Evolutionary conservation across 345 rosid species (phyloP), one percentile per base, ranked within the genome.

Genomic region (Clausena lansium): DNA sequence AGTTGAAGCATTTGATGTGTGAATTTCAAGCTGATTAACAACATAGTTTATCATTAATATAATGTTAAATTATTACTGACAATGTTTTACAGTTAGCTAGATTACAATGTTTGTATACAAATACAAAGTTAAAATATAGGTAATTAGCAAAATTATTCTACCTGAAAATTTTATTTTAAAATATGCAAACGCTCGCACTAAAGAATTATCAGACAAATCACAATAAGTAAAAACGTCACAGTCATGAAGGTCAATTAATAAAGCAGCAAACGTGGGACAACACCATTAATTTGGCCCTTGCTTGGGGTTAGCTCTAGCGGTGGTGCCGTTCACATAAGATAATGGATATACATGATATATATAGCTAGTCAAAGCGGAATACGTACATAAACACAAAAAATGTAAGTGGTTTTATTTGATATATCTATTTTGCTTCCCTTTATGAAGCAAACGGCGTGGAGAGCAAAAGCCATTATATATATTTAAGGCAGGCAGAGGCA

Each of bases 381-480:
- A 33, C 36, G 9, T 35, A 24, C 14, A 54, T 38, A 52, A 15
- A 33, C 63, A 52, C 70, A 47, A 63, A 47, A 75, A 32, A 32
- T 33, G 7, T 28, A 47, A 30, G 32, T 74, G 30, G 30, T 62
- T 61, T 38, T 74, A 19, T 70, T 3, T 5, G 0, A 39, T 67
- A 47, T 11, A 63, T 32, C 39, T 27, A 32, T 15, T 58, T 74
- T 45, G 70, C 69, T 63, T 45, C 77, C 77, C 30, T 28, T 30
- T 6, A 7, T 50, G 71, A 61, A 52, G 62, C 78, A 75, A 75
- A n/a, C 33, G 78, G 15, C n/a, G 78, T 13, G 71, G 71, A 75
- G 52, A n/a, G 33, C 62, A 64, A 39, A 63, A 20, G 22, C 9
- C 9, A 13, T 30, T 14, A 22, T 50, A 22, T 75, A 3, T 62